Evolutionary conservation across 2,329 filamentous ascomycete species (phyloP).

Genomic region (Exophiala calicioides): DNA sequence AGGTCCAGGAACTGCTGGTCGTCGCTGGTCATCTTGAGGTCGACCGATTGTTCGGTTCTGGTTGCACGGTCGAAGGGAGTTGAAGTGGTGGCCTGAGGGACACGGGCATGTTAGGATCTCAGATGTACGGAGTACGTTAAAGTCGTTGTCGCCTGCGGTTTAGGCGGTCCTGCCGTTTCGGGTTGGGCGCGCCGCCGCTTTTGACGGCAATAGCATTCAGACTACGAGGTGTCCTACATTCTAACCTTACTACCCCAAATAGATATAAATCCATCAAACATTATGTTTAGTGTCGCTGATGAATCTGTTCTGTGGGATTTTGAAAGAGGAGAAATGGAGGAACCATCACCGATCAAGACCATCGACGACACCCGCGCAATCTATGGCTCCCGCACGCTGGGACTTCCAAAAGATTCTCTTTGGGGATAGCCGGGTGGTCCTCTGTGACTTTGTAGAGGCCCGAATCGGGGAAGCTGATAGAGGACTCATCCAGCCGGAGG

Average conservation of each 20-base stretch:
- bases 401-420: conserved; percentile 10
- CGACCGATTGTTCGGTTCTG: background rate
- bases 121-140: too few relatives aligned
- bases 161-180: too few relatives aligned
- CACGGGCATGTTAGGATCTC: too few relatives aligned
- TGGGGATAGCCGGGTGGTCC: too few relatives aligned
- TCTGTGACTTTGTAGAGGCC: too few relatives aligned
- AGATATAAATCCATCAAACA: conserved; percentile 39
- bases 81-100: background rate
- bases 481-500: too few relatives aligned
- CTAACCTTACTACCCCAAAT: too few relatives aligned
- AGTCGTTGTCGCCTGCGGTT: too few relatives aligned
- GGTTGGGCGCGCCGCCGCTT: too few relatives aligned
- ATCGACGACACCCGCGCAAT: conserved; percentile 32
- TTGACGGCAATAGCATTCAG: too few relatives aligned
- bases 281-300: conserved; percentile 36
- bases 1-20: conserved; percentile 77
- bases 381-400: conserved; percentile 31
- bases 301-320: conserved; percentile 33
- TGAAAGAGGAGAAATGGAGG: conserved; percentile 33
- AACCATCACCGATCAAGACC: conserved; percentile 32
- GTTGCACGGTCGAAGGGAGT: background rate
- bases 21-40: conserved; percentile 70
- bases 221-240: too few relatives aligned
- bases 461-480: too few relatives aligned